Percentiles rank a stretch among this genome's conserved stretches.
These are phyloP conservation scores for Magnaporthiopsis incrustans DNA, from an alignment of 2,329 filamentous ascomycete genomes.

Conservation along the genomic window DNA sequence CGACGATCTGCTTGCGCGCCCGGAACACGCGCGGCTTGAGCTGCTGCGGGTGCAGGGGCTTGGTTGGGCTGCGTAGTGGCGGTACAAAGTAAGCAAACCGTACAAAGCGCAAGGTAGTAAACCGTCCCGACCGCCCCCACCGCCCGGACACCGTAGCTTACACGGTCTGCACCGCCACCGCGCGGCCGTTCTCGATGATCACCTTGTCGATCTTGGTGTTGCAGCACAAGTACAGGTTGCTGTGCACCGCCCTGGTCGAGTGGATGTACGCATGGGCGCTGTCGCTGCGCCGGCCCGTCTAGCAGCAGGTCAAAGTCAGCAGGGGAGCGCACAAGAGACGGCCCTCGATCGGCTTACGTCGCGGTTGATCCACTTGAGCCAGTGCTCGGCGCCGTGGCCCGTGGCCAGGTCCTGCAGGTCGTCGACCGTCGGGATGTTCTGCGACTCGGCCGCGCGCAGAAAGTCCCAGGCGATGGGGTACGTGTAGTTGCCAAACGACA, in stretches of 20 bases:
- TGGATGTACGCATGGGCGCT: slow-evolving; percentile 74
- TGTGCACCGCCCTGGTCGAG: slow-evolving; percentile 60
- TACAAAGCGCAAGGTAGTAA: no score
- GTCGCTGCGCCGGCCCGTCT: slow-evolving; percentile 65
- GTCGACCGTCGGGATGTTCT: slow-evolving; percentile 68
- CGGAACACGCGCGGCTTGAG: slow-evolving; percentile 48
- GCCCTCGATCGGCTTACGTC: slow-evolving; percentile 29
- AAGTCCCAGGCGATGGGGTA: slow-evolving; percentile 81
- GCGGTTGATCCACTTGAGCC: slow-evolving; percentile 80
- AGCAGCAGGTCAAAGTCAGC: not conserved
- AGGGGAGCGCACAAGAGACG: not conserved
- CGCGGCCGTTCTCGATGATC: slow-evolving; percentile 63
- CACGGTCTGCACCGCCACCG: slow-evolving; percentile 64
- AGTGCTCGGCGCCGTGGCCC: slow-evolving; percentile 67
- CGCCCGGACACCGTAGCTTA: slow-evolving; percentile 14
- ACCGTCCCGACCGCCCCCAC: no score
- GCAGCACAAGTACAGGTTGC: slow-evolving; percentile 63
- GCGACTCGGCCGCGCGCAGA: slow-evolving; percentile 61
- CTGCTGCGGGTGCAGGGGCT: slow-evolving; percentile 52
- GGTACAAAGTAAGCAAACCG: no score
- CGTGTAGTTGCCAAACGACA: slow-evolving; percentile 72
- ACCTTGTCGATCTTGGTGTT: slow-evolving; percentile 76
- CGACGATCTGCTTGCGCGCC: slow-evolving; percentile 66
- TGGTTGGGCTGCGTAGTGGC: slow-evolving; percentile 38
- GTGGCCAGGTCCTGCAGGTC: slow-evolving; percentile 67